phyloP scores from a whole-genome alignment of 23 red algal genomes.

The Gracilariopsis chorda region DNA sequence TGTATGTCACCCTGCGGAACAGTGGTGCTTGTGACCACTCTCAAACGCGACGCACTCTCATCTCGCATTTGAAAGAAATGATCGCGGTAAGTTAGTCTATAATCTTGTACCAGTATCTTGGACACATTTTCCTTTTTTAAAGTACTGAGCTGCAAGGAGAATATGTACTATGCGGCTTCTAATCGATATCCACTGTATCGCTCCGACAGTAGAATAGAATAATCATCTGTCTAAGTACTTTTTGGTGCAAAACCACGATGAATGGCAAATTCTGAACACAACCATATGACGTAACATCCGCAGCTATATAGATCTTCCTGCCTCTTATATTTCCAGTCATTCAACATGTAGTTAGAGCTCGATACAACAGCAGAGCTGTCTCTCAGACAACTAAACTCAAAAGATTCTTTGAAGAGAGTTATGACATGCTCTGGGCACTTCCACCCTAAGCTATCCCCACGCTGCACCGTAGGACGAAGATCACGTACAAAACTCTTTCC shows the following conservation, averaged over 20 bases:
- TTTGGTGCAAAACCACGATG: background rate
- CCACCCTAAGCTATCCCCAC: background rate
- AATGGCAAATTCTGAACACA: background rate
- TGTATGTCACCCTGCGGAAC: no score
- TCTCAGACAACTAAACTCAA: background rate
- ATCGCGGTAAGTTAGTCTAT: background rate
- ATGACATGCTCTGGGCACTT: background rate
- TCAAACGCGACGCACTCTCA: no score
- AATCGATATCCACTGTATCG: background rate
- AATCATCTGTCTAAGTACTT: no score
- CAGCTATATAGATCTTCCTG: background rate
- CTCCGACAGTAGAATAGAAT: no score
- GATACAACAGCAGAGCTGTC: background rate
- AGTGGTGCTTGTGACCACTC: no score
- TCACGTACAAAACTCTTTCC: background rate
- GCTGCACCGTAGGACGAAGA: background rate
- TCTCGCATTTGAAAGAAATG: background rate
- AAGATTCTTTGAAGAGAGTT: background rate
- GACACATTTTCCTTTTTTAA: background rate
- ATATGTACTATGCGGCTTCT: background rate
- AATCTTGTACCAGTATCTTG: background rate
- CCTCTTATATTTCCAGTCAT: background rate
- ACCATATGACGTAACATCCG: background rate
- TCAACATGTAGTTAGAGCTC: background rate
- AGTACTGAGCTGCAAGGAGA: background rate